These are phyloP conservation scores for Xylariaceae sp. DNA, from an alignment of 2,329 filamentous ascomycete genomes.

Conservation along the genomic window DNA sequence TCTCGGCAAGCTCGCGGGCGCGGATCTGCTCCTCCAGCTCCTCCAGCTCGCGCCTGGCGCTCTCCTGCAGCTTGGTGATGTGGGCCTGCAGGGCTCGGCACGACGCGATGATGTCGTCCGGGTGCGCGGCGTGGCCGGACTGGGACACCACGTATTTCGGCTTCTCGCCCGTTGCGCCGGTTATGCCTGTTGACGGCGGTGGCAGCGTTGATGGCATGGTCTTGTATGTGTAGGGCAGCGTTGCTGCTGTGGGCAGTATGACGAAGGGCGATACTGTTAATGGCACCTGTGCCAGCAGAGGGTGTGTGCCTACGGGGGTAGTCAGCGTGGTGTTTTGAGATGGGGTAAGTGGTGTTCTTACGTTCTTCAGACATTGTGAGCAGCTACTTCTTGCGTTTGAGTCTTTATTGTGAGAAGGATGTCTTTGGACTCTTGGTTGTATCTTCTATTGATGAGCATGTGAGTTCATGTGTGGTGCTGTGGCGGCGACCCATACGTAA, in stretches of 20 bases:
- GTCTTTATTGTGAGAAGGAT: neutral
- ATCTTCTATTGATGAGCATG: neutral
- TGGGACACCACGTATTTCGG: constrained; percentile 71
- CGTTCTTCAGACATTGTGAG: constrained; percentile 40
- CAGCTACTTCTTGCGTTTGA: constrained; percentile 1
- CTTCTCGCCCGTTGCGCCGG: constrained; percentile 42
- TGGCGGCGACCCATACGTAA: too few species aligned
- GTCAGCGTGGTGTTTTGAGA: constrained; percentile 10
- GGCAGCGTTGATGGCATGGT: constrained; percentile 83
- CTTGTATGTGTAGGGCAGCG: constrained; percentile 93
- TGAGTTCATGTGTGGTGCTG: neutral
- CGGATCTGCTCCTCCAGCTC: constrained; percentile 65
- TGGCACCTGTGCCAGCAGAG: constrained; percentile 85
- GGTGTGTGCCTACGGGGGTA: constrained; percentile 64
- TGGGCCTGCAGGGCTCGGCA: constrained; percentile 76
- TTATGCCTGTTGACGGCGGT: constrained; percentile 58
- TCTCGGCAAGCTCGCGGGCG: constrained; percentile 70
- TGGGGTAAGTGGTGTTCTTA: constrained; percentile 20
- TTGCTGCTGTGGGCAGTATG: constrained; percentile 81
- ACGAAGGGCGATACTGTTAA: constrained; percentile 93
- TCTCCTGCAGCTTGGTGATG: constrained; percentile 62
- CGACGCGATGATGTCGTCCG: constrained; percentile 77
- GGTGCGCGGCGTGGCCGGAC: constrained; percentile 78
- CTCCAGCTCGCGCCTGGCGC: constrained; percentile 63
- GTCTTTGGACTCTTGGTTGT: neutral